Evolutionary conservation across 169 alveolate species (phyloP).

Genomic region (Eimeria tenella): DNA sequence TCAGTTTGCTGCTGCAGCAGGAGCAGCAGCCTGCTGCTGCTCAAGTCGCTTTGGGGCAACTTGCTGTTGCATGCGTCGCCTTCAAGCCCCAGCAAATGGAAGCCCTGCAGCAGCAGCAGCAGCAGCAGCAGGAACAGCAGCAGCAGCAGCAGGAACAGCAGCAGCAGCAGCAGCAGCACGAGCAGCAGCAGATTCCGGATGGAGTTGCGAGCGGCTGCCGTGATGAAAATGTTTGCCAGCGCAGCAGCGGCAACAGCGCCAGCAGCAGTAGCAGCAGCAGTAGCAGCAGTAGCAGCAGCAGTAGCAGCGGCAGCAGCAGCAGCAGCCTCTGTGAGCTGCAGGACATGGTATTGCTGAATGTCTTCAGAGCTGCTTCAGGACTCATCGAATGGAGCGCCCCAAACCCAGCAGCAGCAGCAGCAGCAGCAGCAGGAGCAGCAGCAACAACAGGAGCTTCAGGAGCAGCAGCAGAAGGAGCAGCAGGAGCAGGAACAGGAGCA

Average conservation of each 20-base stretch:
- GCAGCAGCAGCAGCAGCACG: constrained; percentile 56
- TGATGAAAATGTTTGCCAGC: background rate
- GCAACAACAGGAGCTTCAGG: constrained; percentile 26
- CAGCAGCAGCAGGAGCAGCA: constrained; percentile 7
- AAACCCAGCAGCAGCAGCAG: constrained; percentile 13
- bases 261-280: background rate
- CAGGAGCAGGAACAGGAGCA: constrained; percentile 8
- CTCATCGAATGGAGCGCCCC: background rate
- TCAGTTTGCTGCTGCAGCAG: constrained; percentile 25
- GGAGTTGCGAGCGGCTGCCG: too few species aligned
- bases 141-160: background rate
- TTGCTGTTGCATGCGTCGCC: constrained; percentile 7
- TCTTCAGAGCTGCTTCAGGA: background rate
- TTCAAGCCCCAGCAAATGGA: constrained; percentile 15
- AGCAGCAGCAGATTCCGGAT: background rate
- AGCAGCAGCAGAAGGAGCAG: background rate
- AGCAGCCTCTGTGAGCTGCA: constrained; percentile 9
- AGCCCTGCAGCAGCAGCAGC: constrained; percentile 16
- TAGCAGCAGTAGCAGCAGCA: background rate
- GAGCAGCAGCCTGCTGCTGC: constrained; percentile 59
- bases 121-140: constrained; percentile 60
- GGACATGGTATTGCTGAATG: constrained; percentile 14
- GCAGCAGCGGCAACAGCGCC: background rate
- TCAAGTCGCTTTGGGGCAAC: constrained; percentile 68
- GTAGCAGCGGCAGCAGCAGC: background rate